These are phyloP conservation scores for Leptographium flavum DNA, from an alignment of 2,329 filamentous ascomycete genomes.

Conservation along the genomic window DNA sequence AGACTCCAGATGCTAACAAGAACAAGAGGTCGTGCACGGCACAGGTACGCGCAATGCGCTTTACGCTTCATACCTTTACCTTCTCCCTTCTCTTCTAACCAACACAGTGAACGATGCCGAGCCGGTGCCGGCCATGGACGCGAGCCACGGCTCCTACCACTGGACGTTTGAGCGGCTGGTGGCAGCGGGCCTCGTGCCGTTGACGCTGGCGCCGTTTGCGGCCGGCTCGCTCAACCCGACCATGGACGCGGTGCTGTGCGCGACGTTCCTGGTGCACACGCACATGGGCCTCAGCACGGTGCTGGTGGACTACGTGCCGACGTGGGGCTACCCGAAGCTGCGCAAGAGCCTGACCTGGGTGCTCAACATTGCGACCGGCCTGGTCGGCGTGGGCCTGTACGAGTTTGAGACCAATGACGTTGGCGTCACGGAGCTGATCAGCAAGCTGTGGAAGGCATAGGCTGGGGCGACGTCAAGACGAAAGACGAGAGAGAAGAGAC, in stretches of 20 bases:
- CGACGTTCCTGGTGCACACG: conserved; percentile 74
- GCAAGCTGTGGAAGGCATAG: conserved; percentile 77
- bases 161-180: conserved; percentile 91
- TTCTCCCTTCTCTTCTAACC: neutral
- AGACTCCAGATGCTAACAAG: neutral
- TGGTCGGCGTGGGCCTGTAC: conserved; percentile 80
- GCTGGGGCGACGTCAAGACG: neutral
- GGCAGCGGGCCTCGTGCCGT: conserved; percentile 66
- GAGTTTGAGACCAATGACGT: conserved; percentile 99
- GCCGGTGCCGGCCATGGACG: conserved; percentile 54
- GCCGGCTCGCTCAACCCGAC: conserved; percentile 81
- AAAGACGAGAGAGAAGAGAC: neutral
- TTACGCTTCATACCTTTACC: neutral
- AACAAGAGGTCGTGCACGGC: conserved; percentile 57
- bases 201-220: conserved; percentile 84
- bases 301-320: conserved; percentile 85
- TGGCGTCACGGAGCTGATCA: conserved; percentile 77
- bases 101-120: conserved; percentile 77
- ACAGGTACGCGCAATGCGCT: conserved; percentile 38
- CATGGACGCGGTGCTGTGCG: conserved; percentile 74
- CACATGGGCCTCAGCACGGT: conserved; percentile 89
- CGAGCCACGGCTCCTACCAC: conserved; percentile 90
- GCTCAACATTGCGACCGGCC: conserved; percentile 63
- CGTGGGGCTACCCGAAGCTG: conserved; percentile 50
- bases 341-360: conserved; percentile 60